A percentile compares a stretch with the other conserved stretches of the same genome.
These are phyloP conservation scores for Alternaria triticimaculans DNA, from an alignment of 2,329 filamentous ascomycete genomes.

Conservation along the genomic window DNA sequence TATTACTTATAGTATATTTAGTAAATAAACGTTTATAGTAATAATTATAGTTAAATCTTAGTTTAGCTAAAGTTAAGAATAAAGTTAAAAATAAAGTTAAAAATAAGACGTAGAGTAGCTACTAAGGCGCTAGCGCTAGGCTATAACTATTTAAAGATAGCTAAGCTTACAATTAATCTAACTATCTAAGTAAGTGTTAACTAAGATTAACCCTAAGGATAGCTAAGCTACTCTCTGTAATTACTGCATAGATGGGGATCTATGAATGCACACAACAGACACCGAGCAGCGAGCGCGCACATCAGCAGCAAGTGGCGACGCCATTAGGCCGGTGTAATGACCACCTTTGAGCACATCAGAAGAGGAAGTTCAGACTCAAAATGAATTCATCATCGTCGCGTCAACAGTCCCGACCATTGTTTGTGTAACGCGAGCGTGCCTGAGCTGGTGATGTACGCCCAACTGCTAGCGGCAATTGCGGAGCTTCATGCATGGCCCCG, in stretches of 20 bases:
- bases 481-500: conserved; percentile 18
- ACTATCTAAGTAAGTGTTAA: too few species aligned
- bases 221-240: too few species aligned
- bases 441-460: conserved; percentile 16
- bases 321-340: not conserved
- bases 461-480: conserved; percentile 21
- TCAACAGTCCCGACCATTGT: not conserved
- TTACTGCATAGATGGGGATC: not conserved
- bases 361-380: not conserved
- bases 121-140: too few species aligned
- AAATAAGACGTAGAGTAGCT: too few species aligned
- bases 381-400: not conserved
- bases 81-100: too few species aligned
- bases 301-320: not conserved
- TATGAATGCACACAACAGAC: not conserved
- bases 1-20: too few species aligned
- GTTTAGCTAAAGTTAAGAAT: too few species aligned
- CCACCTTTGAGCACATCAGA: not conserved
- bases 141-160: too few species aligned
- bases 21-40: too few species aligned
- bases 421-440: conserved; percentile 13
- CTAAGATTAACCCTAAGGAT: too few species aligned
- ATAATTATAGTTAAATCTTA: too few species aligned
- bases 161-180: too few species aligned
- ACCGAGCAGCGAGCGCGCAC: not conserved